A percentile compares a stretch with the other conserved stretches of the same genome.
Conservation (phyloP, 2,329 filamentous ascomycete genomes). For the Alternaria brassicae region DNA sequence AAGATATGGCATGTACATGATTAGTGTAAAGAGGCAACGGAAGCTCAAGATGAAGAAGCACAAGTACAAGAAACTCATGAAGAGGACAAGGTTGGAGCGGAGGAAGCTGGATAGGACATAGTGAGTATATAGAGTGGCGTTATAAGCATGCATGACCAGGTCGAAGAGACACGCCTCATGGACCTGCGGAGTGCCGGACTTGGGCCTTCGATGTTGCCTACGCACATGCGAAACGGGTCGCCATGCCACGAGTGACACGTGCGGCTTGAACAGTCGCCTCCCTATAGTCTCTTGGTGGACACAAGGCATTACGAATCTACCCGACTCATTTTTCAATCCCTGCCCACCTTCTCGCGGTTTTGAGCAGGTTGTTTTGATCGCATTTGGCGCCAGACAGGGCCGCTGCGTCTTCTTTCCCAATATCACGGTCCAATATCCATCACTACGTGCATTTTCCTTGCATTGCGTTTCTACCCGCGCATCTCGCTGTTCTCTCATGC, state of each 20-base stretch:
- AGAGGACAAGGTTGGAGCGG: slow-evolving; percentile 84
- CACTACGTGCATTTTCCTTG: slow-evolving; percentile 22
- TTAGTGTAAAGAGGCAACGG: slow-evolving; percentile 90
- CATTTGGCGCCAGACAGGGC: slow-evolving; percentile 32
- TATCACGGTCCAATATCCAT: slow-evolving; percentile 30
- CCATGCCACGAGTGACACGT: not conserved
- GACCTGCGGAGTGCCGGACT: slow-evolving; percentile 1
- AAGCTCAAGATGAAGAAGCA: slow-evolving; percentile 99
- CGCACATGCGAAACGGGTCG: slow-evolving; percentile 1
- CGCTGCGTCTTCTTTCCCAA: slow-evolving; percentile 37
- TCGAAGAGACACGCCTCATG: slow-evolving; percentile 9
- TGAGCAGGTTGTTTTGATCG: slow-evolving; percentile 36
- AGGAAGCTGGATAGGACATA: slow-evolving; percentile 71
- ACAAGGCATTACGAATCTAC: slow-evolving; percentile 41
- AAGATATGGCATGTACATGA: slow-evolving; percentile 70
- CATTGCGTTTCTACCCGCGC: slow-evolving; percentile 41
- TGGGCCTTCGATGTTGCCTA: not conserved
- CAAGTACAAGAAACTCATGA: slow-evolving; percentile 99
- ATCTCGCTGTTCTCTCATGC: slow-evolving; percentile 25
- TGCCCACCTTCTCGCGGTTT: slow-evolving; percentile 26
- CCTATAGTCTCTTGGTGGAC: slow-evolving; percentile 2
- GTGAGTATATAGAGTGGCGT: slow-evolving; percentile 31
- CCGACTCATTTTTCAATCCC: slow-evolving; percentile 36
- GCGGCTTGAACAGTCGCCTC: slow-evolving; percentile 1
- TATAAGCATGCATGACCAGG: slow-evolving; percentile 20